phyloP scores from a whole-genome alignment of 164 flowering plant genomes.

The Dillenia turbinata region DNA sequence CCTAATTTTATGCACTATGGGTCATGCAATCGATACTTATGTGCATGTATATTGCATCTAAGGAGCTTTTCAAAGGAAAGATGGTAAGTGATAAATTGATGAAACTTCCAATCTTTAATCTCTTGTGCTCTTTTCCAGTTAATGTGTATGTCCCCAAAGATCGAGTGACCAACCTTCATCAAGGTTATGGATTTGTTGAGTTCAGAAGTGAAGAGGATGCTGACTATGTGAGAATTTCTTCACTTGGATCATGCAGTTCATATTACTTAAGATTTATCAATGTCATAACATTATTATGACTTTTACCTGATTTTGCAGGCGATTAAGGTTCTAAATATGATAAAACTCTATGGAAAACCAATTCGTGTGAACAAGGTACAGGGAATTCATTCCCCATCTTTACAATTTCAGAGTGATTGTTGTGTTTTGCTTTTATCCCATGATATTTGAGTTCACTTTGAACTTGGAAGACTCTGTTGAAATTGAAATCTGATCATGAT shows the following conservation, averaged over 20 bases:
- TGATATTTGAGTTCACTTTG: background rate
- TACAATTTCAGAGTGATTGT: background rate
- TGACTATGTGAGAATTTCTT: conserved; percentile 71
- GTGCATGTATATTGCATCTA: no score
- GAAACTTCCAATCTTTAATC: no score
- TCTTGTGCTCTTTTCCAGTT: conserved; percentile 37
- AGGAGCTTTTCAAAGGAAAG: no score
- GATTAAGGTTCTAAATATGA: conserved; percentile 95
- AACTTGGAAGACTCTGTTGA: background rate
- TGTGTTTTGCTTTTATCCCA: background rate
- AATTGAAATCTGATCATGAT: background rate
- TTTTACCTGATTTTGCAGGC: conserved; percentile 48
- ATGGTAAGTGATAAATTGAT: no score
- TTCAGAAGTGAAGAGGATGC: conserved; percentile 98
- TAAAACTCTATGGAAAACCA: conserved; percentile 94
- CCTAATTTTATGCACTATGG: no score
- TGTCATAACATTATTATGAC: background rate
- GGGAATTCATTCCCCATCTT: background rate
- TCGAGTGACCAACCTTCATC: conserved; percentile 94
- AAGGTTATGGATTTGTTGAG: conserved; percentile 97
- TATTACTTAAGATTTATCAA: background rate
- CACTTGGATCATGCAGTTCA: background rate
- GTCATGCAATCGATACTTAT: no score
- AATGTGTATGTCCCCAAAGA: conserved; percentile 99
- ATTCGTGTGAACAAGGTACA: conserved; percentile 94